Percentiles rank a stretch among this genome's conserved stretches.
Evolutionary conservation across 1,284 basidiomycete species (phyloP).

Genomic region (Microbotryomycetes sp.): DNA sequence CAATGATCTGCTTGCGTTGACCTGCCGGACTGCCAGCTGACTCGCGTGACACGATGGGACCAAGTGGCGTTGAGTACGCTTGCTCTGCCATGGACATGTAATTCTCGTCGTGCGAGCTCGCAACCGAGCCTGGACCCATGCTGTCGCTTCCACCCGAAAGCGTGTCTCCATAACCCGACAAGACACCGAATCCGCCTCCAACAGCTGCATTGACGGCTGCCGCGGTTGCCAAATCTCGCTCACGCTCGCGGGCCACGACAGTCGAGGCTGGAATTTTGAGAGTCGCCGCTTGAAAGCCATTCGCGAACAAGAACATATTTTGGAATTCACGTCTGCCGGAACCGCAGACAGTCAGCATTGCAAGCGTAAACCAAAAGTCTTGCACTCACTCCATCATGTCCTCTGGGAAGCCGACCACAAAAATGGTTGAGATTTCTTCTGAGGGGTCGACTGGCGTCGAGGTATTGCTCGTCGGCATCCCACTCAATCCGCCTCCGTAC

Average conservation of each 20-base stretch:
- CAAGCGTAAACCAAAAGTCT: not conserved
- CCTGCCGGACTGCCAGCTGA: constrained; percentile 13
- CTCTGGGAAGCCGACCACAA: constrained; percentile 97
- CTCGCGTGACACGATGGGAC: not conserved
- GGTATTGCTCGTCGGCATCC: not conserved
- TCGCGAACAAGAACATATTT: constrained; percentile 96
- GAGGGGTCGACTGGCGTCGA: not conserved
- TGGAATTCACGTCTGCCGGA: constrained; percentile 91
- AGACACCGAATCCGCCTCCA: not conserved
- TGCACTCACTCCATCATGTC: constrained; percentile 66
- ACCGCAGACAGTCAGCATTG: not conserved
- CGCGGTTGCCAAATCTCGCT: constrained; percentile 37
- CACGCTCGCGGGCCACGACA: constrained; percentile 3
- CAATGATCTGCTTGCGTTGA: constrained; percentile 76
- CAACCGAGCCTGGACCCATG: not conserved
- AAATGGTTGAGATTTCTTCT: constrained; percentile 95
- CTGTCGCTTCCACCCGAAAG: not conserved
- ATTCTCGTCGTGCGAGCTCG: not conserved
- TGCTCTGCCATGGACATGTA: not conserved
- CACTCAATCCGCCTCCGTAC: not conserved
- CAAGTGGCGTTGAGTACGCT: not conserved
- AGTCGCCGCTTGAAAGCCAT: constrained; percentile 93
- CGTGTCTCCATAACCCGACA: not conserved
- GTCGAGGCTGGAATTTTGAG: constrained; percentile 77
- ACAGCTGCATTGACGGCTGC: constrained; percentile 4